Percentiles rank a stretch among this genome's conserved stretches.
Conservation (phyloP, 768 basidiomycete genomes). For the Russula compacta region DNA sequence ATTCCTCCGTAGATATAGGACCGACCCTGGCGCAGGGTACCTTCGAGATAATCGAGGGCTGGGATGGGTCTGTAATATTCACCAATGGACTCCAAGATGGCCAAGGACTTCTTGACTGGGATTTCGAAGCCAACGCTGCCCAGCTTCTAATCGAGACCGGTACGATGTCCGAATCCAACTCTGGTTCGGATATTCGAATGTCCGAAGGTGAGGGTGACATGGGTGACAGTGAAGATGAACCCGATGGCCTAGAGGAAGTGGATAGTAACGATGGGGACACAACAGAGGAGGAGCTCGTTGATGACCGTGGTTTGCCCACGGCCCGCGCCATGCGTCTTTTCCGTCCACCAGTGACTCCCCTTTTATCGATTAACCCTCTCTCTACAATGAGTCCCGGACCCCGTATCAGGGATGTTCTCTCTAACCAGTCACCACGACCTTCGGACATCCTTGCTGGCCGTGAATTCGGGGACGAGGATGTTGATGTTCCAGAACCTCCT, state of each 20-base stretch:
- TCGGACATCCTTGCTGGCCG: conserved; percentile 61
- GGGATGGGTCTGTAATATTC: conserved; percentile 70
- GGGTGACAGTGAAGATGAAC: conserved; percentile 38
- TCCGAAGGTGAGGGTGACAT: conserved; percentile 31
- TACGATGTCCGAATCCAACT: conserved; percentile 35
- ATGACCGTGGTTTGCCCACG: conserved; percentile 61
- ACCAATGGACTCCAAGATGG: conserved; percentile 54
- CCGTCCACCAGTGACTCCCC: conserved; percentile 51
- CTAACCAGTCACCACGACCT: conserved; percentile 42
- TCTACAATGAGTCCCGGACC: conserved; percentile 60
- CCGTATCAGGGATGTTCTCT: conserved; percentile 27
- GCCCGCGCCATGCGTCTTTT: conserved; percentile 68
- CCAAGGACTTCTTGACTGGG: conserved; percentile 52
- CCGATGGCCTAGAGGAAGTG: conserved; percentile 26
- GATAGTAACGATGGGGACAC: conserved; percentile 55
- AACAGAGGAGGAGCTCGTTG: conserved; percentile 80
- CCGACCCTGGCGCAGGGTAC: conserved; percentile 19
- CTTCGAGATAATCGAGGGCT: conserved; percentile 61
- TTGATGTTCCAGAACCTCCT: conserved; percentile 12
- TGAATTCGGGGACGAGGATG: conserved; percentile 27
- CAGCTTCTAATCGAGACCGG: conserved; percentile 39
- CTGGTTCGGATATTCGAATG: conserved; percentile 37
- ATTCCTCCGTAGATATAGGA: conserved; percentile 15
- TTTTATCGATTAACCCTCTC: conserved; percentile 54
- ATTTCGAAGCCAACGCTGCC: conserved; percentile 57